Evolutionary conservation across 768 basidiomycete species (phyloP), one percentile per base, ranked within the genome.

Genomic region (Naganishia vaughanmartiniae): DNA sequence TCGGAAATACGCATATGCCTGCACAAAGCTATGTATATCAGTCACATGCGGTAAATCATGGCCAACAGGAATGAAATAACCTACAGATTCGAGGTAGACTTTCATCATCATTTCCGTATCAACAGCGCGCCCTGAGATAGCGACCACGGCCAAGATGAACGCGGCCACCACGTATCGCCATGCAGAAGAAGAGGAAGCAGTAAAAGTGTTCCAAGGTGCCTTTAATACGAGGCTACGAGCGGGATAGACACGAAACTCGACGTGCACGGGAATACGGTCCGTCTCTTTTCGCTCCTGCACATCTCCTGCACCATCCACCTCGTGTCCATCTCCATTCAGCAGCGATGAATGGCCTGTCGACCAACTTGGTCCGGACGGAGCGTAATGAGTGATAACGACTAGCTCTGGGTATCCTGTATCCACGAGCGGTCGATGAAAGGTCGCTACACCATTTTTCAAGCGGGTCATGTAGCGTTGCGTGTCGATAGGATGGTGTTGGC

Each of bases 381-480:
- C 48, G 14, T 51, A 51, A 21, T 51, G 48, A 15, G 48, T 51
- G n/a, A 63, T 63, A 30, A 63, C 60, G 60, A 63, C 9, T 24
- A 63, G 19, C 42, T 58, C 57, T 17, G 57, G 57, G 57, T 19
- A 58, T 34, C 60, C 60, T 3, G 28, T 7, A 31, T 26, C 10
- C 24, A n/a, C 39, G 24, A 63, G 39, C 21, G 60, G 60, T 34
- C 39, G 60, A 5, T 63, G n/a, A 34, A 45, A 17, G 39, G 60
- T 63, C 60, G 24, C 39, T 66, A 66, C 46, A 54, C 65, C 65
- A 66, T 66, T 28, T 28, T 54, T 14, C 39, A 9, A n/a, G 36
- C 36, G 11, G 60, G 60, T n/a, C 21, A 42, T 45, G 24, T 39
- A 30, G 60, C 34, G 60, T 19, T 63, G 60, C 48, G 48, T 21